phyloP scores from a whole-genome alignment of 176 grass and related monocot species.

The Eremochloa ophiuroides region DNA sequence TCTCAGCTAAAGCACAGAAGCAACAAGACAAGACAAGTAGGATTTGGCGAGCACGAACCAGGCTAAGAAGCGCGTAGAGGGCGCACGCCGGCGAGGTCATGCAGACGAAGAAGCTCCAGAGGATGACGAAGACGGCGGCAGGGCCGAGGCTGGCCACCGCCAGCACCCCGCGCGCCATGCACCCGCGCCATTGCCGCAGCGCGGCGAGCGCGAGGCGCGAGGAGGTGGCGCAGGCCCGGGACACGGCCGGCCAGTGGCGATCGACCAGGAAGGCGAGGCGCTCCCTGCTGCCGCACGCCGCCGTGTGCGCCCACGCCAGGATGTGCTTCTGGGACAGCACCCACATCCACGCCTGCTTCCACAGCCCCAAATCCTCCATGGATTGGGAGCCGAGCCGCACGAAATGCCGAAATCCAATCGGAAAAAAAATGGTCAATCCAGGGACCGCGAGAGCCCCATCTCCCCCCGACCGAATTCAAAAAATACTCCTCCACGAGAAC shows the following conservation, averaged over 20 bases:
- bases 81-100: constrained; percentile 59
- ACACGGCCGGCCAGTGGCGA: constrained; percentile 87
- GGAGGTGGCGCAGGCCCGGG: constrained; percentile 45
- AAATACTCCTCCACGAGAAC: not conserved
- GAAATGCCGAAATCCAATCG: not conserved
- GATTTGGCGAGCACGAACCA: constrained; percentile 56
- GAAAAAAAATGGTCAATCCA: constrained; percentile 17
- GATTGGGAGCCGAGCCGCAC: not conserved
- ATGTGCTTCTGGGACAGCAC: constrained; percentile 74
- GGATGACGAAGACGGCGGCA: constrained; percentile 75
- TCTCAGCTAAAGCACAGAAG: constrained; percentile 4
- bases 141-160: constrained; percentile 67
- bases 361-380: constrained; percentile 80
- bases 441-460: constrained; percentile 1
- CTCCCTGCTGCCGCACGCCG: constrained; percentile 39
- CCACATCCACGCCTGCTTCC: constrained; percentile 93
- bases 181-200: constrained; percentile 65
- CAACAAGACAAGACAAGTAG: not conserved
- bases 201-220: constrained; percentile 43
- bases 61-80: constrained; percentile 61
- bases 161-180: constrained; percentile 42
- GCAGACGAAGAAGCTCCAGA: constrained; percentile 93
- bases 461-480: not conserved
- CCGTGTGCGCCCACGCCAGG: constrained; percentile 47
- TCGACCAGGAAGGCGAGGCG: constrained; percentile 68